Evolutionary conservation across 768 basidiomycete species (phyloP).

Genomic region (Naganishia randhawae): DNA sequence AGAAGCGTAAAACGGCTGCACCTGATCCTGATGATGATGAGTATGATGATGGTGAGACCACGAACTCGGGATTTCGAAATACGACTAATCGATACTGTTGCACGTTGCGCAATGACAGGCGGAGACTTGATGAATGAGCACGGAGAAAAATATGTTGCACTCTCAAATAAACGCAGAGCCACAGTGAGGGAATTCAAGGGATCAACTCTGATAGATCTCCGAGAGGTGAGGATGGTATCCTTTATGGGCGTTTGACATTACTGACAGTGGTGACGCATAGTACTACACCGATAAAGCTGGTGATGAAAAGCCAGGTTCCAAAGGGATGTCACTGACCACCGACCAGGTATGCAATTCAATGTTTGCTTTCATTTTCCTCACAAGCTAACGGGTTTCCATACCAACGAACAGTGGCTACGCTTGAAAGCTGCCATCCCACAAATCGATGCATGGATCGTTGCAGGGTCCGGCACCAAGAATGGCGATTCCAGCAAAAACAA

Average conservation of each 20-base stretch:
- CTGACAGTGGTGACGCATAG: constrained; percentile 21
- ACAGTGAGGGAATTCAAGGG: constrained; percentile 44
- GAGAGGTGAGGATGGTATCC: constrained; percentile 37
- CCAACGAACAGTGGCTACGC: neutral
- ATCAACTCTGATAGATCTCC: constrained; percentile 44
- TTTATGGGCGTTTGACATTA: neutral
- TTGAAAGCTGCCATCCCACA: constrained; percentile 7
- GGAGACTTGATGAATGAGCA: constrained; percentile 2
- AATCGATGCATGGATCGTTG: constrained; percentile 13
- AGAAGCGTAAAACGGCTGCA: constrained; percentile 1
- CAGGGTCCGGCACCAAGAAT: neutral
- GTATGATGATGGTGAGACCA: neutral
- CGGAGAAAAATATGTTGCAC: constrained; percentile 11
- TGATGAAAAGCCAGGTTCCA: constrained; percentile 44
- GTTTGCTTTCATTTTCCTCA: too few species aligned
- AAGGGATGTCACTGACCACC: constrained; percentile 40
- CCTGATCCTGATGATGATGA: constrained; percentile 6
- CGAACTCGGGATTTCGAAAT: neutral
- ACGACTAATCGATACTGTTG: neutral
- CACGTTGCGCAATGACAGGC: neutral
- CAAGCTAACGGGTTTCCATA: neutral
- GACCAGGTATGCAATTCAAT: constrained; percentile 38
- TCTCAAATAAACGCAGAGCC: constrained; percentile 36
- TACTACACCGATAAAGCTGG: constrained; percentile 47
- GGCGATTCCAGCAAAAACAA: neutral